phyloP scores from a whole-genome alignment of 2,329 filamentous ascomycete genomes.

The Botrytis porri region DNA sequence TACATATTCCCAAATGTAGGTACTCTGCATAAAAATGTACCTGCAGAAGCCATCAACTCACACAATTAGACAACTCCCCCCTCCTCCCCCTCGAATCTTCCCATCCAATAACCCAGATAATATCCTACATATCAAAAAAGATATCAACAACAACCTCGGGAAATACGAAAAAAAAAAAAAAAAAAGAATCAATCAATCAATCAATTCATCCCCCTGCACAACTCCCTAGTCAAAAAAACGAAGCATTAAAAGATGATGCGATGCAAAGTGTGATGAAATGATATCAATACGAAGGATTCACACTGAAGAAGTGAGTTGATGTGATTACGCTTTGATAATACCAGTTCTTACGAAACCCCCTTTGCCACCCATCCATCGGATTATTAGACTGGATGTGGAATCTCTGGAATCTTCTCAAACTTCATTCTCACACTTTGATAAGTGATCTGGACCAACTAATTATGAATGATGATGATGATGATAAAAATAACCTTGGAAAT shows the following conservation, averaged over 20 bases:
- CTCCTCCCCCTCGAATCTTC: neutral
- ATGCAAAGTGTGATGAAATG: neutral
- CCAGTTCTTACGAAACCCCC: slow-evolving; percentile 5
- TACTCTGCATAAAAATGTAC: neutral
- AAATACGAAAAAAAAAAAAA: neutral
- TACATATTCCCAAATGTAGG: neutral
- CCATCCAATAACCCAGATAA: neutral
- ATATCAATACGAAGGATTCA: neutral
- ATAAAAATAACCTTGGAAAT: neutral
- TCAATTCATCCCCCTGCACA: neutral
- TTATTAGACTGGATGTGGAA: neutral
- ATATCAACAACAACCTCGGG: neutral
- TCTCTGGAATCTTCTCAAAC: neutral
- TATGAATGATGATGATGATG: too few species aligned
- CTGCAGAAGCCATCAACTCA: neutral
- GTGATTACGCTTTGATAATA: slow-evolving; percentile 7
- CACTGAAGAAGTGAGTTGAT: too few species aligned
- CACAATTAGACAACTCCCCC: neutral
- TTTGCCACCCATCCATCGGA: neutral
- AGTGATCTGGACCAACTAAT: too few species aligned
- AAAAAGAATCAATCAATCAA: neutral
- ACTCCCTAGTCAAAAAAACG: neutral
- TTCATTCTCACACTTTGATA: neutral
- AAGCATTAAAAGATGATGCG: neutral
- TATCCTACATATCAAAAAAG: neutral